Evolutionary conservation across 1,284 basidiomycete genomes (phyloP).

Genomic region (Leccinum idahoense): DNA sequence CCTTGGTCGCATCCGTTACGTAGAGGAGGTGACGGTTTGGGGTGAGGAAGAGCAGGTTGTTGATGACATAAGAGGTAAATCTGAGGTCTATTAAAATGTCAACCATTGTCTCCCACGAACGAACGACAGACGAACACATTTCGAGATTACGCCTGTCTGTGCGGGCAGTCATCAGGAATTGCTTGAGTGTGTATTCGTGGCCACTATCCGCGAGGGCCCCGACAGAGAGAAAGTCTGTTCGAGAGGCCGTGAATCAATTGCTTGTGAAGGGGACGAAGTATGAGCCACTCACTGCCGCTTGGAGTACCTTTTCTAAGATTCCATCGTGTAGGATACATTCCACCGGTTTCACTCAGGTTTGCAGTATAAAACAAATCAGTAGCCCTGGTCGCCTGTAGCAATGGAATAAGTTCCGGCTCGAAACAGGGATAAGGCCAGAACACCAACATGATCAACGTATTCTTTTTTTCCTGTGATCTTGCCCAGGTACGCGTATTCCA

Average conservation of each 20-base stretch:
- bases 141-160: constrained; percentile 55
- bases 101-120: background rate
- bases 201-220: constrained; percentile 65
- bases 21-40: constrained; percentile 64
- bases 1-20: constrained; percentile 49
- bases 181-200: constrained; percentile 74
- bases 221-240: constrained; percentile 45
- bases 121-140: constrained; percentile 48
- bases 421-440: background rate
- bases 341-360: constrained; percentile 39
- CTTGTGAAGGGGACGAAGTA: background rate
- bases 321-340: constrained; percentile 55
- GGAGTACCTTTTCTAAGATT: constrained; percentile 38
- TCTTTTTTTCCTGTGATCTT: constrained; percentile 49
- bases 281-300: constrained; percentile 31
- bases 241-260: background rate
- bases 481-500: constrained; percentile 57
- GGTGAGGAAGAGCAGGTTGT: constrained; percentile 61
- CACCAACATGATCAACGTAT: constrained; percentile 41
- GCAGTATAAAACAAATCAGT: constrained; percentile 45
- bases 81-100: constrained; percentile 46
- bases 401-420: constrained; percentile 1
- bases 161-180: constrained; percentile 58
- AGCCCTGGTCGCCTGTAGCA: constrained; percentile 21
- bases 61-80: constrained; percentile 55